Evolutionary conservation across 2,329 filamentous ascomycete species (phyloP).

Genomic region (Calcarisporium arbuscula): DNA sequence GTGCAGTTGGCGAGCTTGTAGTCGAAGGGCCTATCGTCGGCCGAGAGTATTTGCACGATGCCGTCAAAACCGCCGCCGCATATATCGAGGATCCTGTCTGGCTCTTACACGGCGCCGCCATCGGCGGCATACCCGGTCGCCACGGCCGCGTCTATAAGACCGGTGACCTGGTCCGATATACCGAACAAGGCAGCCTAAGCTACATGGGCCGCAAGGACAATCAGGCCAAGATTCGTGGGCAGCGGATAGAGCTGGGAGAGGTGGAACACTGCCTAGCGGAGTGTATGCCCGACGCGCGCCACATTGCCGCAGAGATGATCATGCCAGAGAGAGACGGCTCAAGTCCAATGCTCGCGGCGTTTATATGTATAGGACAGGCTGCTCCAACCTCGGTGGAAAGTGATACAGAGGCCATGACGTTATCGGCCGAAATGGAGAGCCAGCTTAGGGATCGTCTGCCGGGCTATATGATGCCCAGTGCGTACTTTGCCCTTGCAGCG

Average conservation of each 20-base stretch:
- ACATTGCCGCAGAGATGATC: neutral
- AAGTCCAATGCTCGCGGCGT: neutral
- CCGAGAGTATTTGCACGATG: conserved; percentile 16
- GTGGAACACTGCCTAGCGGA: conserved; percentile 3
- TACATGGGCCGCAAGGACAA: conserved; percentile 6
- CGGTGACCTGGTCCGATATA: conserved; percentile 6
- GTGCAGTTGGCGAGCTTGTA: conserved; percentile 18
- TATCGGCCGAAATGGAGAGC: neutral
- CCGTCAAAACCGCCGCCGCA: conserved; percentile 14
- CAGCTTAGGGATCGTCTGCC: conserved; percentile 8
- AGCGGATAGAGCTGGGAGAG: conserved; percentile 5
- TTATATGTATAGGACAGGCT: neutral
- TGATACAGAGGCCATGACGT: conserved; percentile 23
- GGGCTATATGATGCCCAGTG: conserved; percentile 13
- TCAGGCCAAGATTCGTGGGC: conserved; percentile 6
- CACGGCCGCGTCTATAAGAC: conserved; percentile 6
- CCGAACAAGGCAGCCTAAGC: conserved; percentile 1
- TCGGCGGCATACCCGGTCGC: conserved; percentile 19
- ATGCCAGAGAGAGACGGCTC: neutral
- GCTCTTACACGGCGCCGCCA: conserved; percentile 2
- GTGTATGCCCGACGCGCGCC: neutral
- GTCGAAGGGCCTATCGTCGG: conserved; percentile 19
- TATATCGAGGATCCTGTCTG: conserved; percentile 22
- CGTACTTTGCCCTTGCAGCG: conserved; percentile 8
- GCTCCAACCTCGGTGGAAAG: neutral